Base-by-base conservation (phyloP, 192 early-diverging fungal species). In the Coemansia sp. region DNA sequence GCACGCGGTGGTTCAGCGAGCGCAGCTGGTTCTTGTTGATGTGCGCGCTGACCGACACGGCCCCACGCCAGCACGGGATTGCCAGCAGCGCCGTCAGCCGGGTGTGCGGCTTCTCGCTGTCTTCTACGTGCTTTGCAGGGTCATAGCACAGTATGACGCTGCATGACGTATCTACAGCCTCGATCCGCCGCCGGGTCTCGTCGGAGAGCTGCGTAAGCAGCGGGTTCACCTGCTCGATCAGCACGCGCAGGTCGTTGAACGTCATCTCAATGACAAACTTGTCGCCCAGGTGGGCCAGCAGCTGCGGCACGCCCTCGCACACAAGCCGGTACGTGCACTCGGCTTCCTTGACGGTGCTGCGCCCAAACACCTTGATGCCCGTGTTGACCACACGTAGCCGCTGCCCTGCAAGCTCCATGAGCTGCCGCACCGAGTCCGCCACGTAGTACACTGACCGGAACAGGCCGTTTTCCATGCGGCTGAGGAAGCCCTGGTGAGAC, bases 301-400 rank as follows among this genome's bases (percentile, higher is more conserved):
- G 62, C 73, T 85, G 76, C 7, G 83, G 64, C 43, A 88, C 65
- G 41, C 87, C 87, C 59, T 91, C 89, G 32, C 78, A 68, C 32
- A 84, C 76, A 30, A 88, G 74, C 23, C 89, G 76, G 80, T 84
- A 89, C n/a, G 80, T 55, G 55, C 84, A 90, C 14, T 79, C 77
- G 2, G 69, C 72, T 6, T 72, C 65, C 37, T 76, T 74, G 16
- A 84, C 76, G 40, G 81, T 81, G 79, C 88, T 86, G 56, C 90
- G 85, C 34, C 86, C 83, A 66, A 99, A 97, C 12, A 89, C 76
- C 41, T 83, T 81, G 50, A 99, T 90, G 21, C 97, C 97, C 0
- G 94, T 93, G 75, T 99, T 96, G 40, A 99, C 93, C 50, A 81
- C 79, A 38, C 86, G 84, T 44, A 92, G 69, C 26, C 85, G 82